phyloP scores from a whole-genome alignment of 306 rosid genomes.

The Lathyrus sativus region DNA sequence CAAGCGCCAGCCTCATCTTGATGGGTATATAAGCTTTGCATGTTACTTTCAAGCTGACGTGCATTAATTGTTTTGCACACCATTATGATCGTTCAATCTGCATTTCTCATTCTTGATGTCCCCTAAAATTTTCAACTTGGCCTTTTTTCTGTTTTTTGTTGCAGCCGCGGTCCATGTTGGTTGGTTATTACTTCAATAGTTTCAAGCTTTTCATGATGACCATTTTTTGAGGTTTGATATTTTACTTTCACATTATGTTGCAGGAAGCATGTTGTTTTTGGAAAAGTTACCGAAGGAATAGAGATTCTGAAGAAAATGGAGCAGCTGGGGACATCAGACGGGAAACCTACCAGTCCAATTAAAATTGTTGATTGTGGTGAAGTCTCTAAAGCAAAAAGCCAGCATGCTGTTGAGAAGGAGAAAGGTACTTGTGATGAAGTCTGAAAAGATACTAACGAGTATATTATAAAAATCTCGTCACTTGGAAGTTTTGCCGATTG shows the following conservation, averaged over 20 bases:
- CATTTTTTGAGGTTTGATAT: constrained; percentile 11
- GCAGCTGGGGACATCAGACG: constrained; percentile 71
- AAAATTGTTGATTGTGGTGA: constrained; percentile 91
- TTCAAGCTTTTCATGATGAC: neutral
- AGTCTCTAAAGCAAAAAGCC: constrained; percentile 50
- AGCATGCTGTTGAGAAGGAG: constrained; percentile 56
- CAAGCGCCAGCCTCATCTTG: constrained; percentile 87
- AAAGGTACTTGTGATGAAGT: constrained; percentile 55
- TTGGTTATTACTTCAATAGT: neutral
- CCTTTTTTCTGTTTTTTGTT: neutral
- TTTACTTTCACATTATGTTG: constrained; percentile 30
- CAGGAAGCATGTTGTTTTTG: constrained; percentile 98
- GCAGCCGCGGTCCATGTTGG: neutral
- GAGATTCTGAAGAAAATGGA: constrained; percentile 80
- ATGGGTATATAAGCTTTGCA: constrained; percentile 62
- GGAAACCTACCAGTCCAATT: constrained; percentile 74
- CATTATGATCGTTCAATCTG: constrained; percentile 13
- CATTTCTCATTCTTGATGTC: constrained; percentile 5
- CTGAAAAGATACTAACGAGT: constrained; percentile 14
- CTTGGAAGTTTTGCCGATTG: constrained; percentile 24
- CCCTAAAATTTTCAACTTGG: neutral
- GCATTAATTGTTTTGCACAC: constrained; percentile 2
- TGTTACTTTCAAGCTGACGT: constrained; percentile 27
- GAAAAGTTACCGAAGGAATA: constrained; percentile 78
- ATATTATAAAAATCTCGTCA: constrained; percentile 6